Evolutionary conservation across 345 rosid genomes (phyloP), one percentile per base, ranked within the genome.

Genomic region (Geranium brycei): DNA sequence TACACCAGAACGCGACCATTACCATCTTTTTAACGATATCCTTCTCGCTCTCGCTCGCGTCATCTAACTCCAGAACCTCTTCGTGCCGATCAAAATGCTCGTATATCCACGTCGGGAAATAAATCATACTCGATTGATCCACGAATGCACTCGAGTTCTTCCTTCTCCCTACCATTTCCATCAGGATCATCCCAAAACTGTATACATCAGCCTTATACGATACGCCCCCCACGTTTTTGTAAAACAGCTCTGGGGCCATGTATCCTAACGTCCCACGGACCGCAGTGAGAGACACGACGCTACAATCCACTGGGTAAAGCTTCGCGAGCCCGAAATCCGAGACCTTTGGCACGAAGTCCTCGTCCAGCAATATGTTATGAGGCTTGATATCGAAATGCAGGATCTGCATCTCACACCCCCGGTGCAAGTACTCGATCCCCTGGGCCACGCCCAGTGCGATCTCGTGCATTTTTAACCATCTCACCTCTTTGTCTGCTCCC

Each of bases 301-400:
- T 66, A 4, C 66, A 41, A 0, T 62, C 71, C 57, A 13, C 31
- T 0, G 71, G 31, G n/a, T 61, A 67, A 30, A 77, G 7, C 51
- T 77, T 77, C 10, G 80, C 77, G 10, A 73, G 72, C 0, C 80
- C 80, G 13, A 77, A 73, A 53, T 73, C 80, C 0, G 80, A 64
- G 19, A 80, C 64, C 67, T 69, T 64, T 7, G 77, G 62, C 10
- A 4, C 38, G 66, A 63, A 69, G 23, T 62, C 59, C 2, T 61
- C 2, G 17, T 23, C 28, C 28, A 23, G 28, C 28, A 23, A 23
- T 23, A 23, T 23, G 28, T 23, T 23, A 23, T 23, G 28, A 23
- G 28, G 28, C 28, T 23, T 23, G 28, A 23, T 23, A 23, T 23
- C 28, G 28, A 23, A 23, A 71, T 77, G 78, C 10, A 77, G 58